Conservation (phyloP, 1,284 basidiomycete species). For the Pisolithus thermaeus region DNA sequence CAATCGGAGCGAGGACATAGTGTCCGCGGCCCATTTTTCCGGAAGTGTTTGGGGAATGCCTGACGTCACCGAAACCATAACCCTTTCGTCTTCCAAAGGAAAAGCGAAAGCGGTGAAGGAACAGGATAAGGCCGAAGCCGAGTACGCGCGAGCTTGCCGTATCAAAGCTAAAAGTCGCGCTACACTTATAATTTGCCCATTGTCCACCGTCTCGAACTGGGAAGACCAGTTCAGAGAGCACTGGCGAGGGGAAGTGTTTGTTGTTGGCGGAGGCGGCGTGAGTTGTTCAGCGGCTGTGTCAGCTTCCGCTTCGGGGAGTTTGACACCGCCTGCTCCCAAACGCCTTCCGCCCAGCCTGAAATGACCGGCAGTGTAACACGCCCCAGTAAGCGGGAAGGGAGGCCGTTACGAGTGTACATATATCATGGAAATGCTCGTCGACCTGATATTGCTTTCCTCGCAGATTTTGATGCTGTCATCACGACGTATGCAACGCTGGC, state of each 20-base stretch:
- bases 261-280: conserved; percentile 67
- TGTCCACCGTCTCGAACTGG: conserved; percentile 98
- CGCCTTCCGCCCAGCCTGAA: conserved; percentile 30
- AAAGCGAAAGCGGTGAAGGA: conserved; percentile 59
- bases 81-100: conserved; percentile 39
- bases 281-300: conserved; percentile 27
- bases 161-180: conserved; percentile 81
- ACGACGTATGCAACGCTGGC: conserved; percentile 97
- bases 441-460: conserved; percentile 78
- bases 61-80: conserved; percentile 29
- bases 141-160: conserved; percentile 61
- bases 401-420: conserved; percentile 77
- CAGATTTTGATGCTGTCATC: conserved; percentile 95
- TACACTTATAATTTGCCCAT: conserved; percentile 94
- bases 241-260: conserved; percentile 79
- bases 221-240: conserved; percentile 98
- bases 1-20: conserved; percentile 31
- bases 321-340: conserved; percentile 17
- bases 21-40: conserved; percentile 62
- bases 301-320: conserved; percentile 12
- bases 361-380: conserved; percentile 32
- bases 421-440: conserved; percentile 94
- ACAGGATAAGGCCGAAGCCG: conserved; percentile 65
- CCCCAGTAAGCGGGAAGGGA: conserved; percentile 41
- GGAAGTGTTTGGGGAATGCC: conserved; percentile 85